A percentile compares a stretch with the other conserved stretches of the same genome.
These are phyloP conservation scores for Filobasidium floriforme DNA, from an alignment of 768 basidiomycete species.

Conservation along the genomic window DNA sequence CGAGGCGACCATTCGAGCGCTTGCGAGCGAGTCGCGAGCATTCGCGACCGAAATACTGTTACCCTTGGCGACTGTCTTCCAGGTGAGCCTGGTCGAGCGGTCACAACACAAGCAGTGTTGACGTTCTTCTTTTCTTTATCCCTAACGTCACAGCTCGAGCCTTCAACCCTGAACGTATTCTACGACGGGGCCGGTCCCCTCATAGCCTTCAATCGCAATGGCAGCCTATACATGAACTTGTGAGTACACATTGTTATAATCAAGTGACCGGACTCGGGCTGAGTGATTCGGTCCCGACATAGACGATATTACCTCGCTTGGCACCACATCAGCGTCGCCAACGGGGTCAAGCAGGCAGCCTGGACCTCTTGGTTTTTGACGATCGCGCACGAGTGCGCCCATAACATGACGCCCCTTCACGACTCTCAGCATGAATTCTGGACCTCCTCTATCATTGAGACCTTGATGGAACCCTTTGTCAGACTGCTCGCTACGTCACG, in stretches of 20 bases:
- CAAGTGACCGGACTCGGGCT: background rate
- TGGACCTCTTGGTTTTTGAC: conserved; percentile 87
- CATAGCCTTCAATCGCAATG: conserved; percentile 89
- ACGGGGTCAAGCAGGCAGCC: conserved; percentile 56
- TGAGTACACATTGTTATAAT: conserved; percentile 18
- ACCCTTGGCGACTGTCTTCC: conserved; percentile 63
- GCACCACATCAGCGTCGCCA: conserved; percentile 66
- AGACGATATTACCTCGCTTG: conserved; percentile 74
- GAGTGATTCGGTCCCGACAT: background rate
- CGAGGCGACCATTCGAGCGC: background rate
- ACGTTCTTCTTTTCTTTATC: conserved; percentile 3
- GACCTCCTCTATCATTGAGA: background rate
- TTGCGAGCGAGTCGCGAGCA: conserved; percentile 51
- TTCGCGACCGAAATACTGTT: conserved; percentile 62
- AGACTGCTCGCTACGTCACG: background rate
- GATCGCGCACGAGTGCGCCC: conserved; percentile 77
- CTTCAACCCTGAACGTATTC: conserved; percentile 73
- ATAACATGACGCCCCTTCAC: conserved; percentile 68
- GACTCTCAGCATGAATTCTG: conserved; percentile 24
- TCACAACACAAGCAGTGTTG: background rate
- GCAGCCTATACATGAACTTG: conserved; percentile 74
- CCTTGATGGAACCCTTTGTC: conserved; percentile 1
- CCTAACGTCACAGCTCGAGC: conserved; percentile 50
- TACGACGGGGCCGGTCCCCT: conserved; percentile 69
- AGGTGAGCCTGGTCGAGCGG: conserved; percentile 31